phyloP scores from a whole-genome alignment of 371 early-diverging fungal species.

The Zopfochytrium polystomum region DNA sequence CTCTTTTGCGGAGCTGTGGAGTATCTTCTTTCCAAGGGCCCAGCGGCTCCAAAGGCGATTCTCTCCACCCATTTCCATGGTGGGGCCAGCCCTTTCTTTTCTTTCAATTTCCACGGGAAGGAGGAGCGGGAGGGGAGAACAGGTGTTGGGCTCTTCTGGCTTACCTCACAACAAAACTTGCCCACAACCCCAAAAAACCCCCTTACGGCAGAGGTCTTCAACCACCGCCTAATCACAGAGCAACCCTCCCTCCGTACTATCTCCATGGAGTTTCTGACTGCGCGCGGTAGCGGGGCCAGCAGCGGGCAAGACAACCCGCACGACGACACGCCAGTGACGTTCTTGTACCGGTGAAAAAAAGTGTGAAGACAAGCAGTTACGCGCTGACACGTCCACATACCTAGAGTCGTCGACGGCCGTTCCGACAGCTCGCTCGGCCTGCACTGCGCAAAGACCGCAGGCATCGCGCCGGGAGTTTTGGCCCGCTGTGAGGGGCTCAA shows the following conservation, averaged over 20 bases:
- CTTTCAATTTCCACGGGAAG: not conserved
- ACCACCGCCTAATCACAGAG: constrained; percentile 16
- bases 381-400: not conserved
- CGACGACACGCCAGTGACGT: constrained; percentile 35
- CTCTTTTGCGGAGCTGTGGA: constrained; percentile 59
- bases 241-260: constrained; percentile 5
- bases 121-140: not conserved
- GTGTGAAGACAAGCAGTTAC: constrained; percentile 7
- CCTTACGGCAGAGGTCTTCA: constrained; percentile 32
- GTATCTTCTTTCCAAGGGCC: constrained; percentile 43
- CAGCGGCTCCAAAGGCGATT: constrained; percentile 43
- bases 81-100: constrained; percentile 11
- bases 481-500: not conserved
- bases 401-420: constrained; percentile 36
- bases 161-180: not conserved
- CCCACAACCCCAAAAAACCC: not conserved
- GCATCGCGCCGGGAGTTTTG: constrained; percentile 33
- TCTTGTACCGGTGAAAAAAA: constrained; percentile 53
- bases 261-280: constrained; percentile 42
- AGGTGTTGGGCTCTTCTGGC: not conserved
- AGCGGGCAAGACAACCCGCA: not conserved
- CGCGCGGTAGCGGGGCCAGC: constrained; percentile 24
- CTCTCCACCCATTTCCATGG: constrained; percentile 69
- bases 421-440: constrained; percentile 49
- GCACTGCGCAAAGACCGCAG: constrained; percentile 60